phyloP scores from a whole-genome alignment of 208 protist species.

The Acanthamoeba healyi region DNA sequence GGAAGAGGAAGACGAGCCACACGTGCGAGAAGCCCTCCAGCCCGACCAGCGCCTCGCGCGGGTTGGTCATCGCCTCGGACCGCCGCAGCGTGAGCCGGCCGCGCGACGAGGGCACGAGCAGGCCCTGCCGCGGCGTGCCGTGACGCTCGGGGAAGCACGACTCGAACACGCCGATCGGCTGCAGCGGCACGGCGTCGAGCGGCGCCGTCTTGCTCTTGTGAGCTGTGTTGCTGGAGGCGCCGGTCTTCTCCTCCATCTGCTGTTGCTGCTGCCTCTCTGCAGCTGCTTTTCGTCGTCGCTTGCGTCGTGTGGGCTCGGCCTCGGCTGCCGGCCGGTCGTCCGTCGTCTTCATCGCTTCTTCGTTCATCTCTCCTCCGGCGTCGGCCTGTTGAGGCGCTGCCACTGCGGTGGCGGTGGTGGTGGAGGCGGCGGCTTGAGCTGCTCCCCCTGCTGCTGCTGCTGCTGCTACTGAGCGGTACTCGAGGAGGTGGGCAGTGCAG shows the following conservation, averaged over 20 bases:
- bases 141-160: conserved; percentile 71
- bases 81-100: conserved; percentile 46
- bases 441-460: too few relatives aligned
- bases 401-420: too few relatives aligned
- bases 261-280: too few relatives aligned
- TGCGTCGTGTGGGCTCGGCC: too few relatives aligned
- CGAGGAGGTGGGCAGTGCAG: not conserved
- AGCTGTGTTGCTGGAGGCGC: not conserved
- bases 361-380: too few relatives aligned
- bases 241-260: too few relatives aligned
- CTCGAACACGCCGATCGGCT: conserved; percentile 78
- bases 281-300: too few relatives aligned
- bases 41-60: conserved; percentile 76
- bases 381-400: too few relatives aligned
- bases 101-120: conserved; percentile 49
- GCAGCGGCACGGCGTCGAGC: not conserved
- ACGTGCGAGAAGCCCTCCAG: conserved; percentile 85
- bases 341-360: too few relatives aligned
- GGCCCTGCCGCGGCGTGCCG: conserved; percentile 83
- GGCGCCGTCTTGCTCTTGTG: not conserved
- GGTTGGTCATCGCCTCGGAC: conserved; percentile 25
- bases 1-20: conserved; percentile 89
- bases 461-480: not conserved
- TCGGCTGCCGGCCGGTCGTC: too few relatives aligned
- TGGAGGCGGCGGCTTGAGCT: too few relatives aligned